Evolutionary conservation across 2,329 filamentous ascomycete species (phyloP).

Genomic region (Amesomyces nigricolor): DNA sequence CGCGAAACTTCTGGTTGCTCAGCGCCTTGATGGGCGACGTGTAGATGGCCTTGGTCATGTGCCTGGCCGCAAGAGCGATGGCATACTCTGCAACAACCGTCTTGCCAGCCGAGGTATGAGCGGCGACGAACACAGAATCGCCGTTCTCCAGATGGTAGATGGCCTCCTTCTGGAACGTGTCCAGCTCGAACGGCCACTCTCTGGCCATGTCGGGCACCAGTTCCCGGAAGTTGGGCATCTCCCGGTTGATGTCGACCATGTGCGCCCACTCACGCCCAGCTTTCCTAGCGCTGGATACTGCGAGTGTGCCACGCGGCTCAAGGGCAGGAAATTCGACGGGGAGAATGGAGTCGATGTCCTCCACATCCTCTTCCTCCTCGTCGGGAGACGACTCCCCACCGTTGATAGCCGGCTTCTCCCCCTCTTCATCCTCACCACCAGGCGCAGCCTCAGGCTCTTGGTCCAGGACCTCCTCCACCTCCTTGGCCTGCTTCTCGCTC

Average conservation of each 20-base stretch:
- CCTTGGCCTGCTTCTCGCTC: conserved; percentile 61
- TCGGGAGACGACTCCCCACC: conserved; percentile 20
- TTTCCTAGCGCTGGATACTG: conserved; percentile 65
- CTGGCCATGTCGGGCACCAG: conserved; percentile 93
- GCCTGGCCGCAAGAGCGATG: conserved; percentile 90
- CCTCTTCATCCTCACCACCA: conserved; percentile 29
- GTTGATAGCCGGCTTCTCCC: conserved; percentile 28
- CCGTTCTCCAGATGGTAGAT: conserved; percentile 95
- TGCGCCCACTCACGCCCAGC: conserved; percentile 90
- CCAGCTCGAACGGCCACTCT: conserved; percentile 94
- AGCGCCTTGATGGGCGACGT: conserved; percentile 97
- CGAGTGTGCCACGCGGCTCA: conserved; percentile 73
- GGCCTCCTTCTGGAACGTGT: conserved; percentile 97
- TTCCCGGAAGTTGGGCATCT: conserved; percentile 89
- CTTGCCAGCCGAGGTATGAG: conserved; percentile 95
- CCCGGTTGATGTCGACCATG: conserved; percentile 91
- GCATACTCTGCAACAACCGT: conserved; percentile 98
- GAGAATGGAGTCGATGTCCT: conserved; percentile 77
- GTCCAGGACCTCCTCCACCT: conserved; percentile 59
- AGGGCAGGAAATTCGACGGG: conserved; percentile 91
- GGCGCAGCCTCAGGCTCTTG: conserved; percentile 40
- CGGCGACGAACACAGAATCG: conserved; percentile 95
- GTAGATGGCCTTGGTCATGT: conserved; percentile 99
- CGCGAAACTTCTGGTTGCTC: conserved; percentile 97
- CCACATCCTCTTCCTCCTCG: conserved; percentile 42